Conservation (phyloP, 1,284 basidiomycete genomes). For the Moesziomyces antarcticus region DNA sequence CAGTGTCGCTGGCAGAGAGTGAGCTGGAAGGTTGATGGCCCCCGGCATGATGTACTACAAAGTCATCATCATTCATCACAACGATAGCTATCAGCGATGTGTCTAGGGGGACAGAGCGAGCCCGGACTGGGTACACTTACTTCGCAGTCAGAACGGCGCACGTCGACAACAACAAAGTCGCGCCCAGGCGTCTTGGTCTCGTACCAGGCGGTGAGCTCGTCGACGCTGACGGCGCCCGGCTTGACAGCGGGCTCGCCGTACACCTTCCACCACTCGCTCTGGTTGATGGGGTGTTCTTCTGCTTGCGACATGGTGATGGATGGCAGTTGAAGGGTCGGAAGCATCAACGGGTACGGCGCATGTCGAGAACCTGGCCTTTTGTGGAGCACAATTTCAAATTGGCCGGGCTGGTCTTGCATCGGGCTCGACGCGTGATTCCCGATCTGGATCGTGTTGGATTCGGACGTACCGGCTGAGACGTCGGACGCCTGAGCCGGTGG, state of each 20-base stretch:
- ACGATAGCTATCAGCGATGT: too few relatives aligned
- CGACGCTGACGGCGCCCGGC: constrained; percentile 41
- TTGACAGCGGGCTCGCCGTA: constrained; percentile 37
- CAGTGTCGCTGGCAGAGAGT: constrained; percentile 66
- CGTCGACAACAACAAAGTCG: constrained; percentile 56
- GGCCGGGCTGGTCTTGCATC: neutral
- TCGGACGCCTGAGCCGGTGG: neutral
- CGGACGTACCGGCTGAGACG: neutral
- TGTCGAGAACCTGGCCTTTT: neutral
- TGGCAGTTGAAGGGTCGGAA: too few relatives aligned
- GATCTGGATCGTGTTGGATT: neutral
- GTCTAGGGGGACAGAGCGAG: neutral
- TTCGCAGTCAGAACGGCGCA: constrained; percentile 53
- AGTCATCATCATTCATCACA: too few relatives aligned
- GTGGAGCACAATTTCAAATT: too few relatives aligned
- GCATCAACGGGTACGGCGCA: neutral
- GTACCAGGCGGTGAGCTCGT: constrained; percentile 40
- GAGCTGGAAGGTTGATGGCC: constrained; percentile 68
- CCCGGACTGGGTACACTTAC: constrained; percentile 16
- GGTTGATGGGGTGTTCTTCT: constrained; percentile 43
- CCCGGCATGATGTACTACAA: constrained; percentile 60
- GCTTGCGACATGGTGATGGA: constrained; percentile 8
- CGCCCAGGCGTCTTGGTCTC: constrained; percentile 29
- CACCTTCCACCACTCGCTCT: constrained; percentile 35
- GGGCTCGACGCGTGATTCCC: neutral